A percentile compares a stretch with the other conserved stretches of the same genome.
Conservation (phyloP, 169 alveolate genomes). For the Cystoisospora suis region DNA sequence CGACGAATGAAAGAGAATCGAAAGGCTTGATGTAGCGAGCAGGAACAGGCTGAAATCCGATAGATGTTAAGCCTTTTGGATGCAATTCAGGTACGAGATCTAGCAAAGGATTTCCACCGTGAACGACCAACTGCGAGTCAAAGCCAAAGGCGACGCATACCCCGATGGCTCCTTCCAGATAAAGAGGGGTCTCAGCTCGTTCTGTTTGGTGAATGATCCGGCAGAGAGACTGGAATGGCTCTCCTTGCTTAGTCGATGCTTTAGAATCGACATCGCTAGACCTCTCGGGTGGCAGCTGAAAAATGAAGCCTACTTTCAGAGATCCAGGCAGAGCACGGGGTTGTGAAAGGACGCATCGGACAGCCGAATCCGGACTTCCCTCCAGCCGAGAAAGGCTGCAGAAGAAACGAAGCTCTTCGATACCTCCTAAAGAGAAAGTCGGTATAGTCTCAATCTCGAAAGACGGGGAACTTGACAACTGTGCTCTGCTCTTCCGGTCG, state of each 20-base stretch:
- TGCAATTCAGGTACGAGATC: slow-evolving; percentile 7
- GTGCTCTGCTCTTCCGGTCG: too few species aligned
- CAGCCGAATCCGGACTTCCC: background rate
- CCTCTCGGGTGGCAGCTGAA: background rate
- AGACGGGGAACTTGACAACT: background rate
- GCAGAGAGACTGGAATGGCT: background rate
- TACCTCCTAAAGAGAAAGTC: background rate
- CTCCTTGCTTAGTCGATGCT: background rate
- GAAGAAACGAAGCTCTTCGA: background rate
- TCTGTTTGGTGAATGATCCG: background rate
- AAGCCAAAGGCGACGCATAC: slow-evolving; percentile 30
- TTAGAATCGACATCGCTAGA: too few species aligned
- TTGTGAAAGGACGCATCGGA: background rate
- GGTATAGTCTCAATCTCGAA: background rate
- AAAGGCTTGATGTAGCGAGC: slow-evolving; percentile 24
- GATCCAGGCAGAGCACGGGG: slow-evolving; percentile 27
- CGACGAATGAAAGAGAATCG: slow-evolving; percentile 1
- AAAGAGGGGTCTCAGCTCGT: background rate
- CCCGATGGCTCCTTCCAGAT: slow-evolving; percentile 17
- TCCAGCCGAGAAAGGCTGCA: background rate
- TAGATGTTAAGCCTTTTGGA: background rate
- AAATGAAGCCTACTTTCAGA: background rate
- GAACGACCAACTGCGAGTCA: slow-evolving; percentile 18
- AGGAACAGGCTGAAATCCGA: background rate
- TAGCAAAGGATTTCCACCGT: background rate